These are phyloP conservation scores for Magnusiomyces ingens DNA, from an alignment of 1,139 yeast genomes.

Conservation along the genomic window DNA sequence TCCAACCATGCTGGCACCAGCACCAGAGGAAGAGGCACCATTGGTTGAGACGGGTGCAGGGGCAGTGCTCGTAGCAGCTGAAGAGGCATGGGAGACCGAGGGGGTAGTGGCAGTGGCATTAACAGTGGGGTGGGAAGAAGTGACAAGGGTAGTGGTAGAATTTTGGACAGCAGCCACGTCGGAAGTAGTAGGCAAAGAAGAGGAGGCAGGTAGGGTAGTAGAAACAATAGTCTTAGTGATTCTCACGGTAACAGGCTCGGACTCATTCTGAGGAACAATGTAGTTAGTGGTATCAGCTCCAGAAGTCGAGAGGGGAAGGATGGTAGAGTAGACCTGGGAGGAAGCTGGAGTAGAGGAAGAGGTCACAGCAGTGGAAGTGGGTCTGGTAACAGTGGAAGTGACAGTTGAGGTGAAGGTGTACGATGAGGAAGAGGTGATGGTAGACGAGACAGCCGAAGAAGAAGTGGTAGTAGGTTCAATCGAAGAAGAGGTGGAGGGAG, in stretches of 20 bases:
- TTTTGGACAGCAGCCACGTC: not conserved
- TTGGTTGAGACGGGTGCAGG: not conserved
- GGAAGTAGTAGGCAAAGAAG: not conserved
- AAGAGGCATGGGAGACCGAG: conserved; percentile 1
- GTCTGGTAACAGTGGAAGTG: not conserved
- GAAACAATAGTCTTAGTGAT: not conserved
- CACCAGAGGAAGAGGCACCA: not conserved
- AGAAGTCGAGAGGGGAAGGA: not conserved
- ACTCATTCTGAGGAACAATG: too few species aligned
- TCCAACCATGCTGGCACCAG: not conserved
- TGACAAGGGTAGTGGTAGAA: not conserved
- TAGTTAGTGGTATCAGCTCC: not conserved
- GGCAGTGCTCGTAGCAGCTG: not conserved
- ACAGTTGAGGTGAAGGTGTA: not conserved
- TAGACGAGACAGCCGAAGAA: conserved; percentile 1
- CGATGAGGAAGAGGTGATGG: not conserved
- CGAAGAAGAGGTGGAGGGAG: not conserved
- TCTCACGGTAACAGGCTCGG: too few species aligned
- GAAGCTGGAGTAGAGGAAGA: not conserved
- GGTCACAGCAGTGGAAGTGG: not conserved
- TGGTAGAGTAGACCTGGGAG: not conserved
- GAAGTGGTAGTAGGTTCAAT: not conserved
- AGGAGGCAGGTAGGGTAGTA: not conserved
- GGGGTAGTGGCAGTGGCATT: not conserved
- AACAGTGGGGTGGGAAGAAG: not conserved